Percentiles rank a stretch among this genome's conserved stretches.
These are phyloP conservation scores for Rosa rugosa DNA, from an alignment of 306 rosid species.

Conservation along the genomic window DNA sequence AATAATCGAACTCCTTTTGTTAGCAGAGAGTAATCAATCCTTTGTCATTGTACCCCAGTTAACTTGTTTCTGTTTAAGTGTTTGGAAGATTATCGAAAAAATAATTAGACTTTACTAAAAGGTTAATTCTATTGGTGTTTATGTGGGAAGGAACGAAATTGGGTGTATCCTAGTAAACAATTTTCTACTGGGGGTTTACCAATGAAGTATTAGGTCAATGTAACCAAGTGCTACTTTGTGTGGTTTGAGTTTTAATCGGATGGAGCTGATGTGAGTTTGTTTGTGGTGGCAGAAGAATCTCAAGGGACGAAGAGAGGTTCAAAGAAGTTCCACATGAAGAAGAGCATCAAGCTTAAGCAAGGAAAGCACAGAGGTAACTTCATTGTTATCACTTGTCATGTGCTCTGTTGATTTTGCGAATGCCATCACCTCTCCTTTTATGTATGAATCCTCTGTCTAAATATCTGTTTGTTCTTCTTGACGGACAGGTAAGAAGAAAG, in stretches of 20 bases:
- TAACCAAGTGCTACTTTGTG: background rate
- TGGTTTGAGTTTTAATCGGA: background rate
- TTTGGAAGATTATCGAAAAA: background rate
- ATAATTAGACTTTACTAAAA: too few relatives aligned
- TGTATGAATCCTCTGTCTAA: background rate
- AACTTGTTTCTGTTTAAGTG: too few relatives aligned
- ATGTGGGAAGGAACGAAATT: background rate
- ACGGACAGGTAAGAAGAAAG: constrained; percentile 56
- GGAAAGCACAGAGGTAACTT: constrained; percentile 53
- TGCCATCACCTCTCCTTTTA: background rate
- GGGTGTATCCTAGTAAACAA: too few relatives aligned
- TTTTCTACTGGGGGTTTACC: background rate
- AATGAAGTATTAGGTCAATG: background rate
- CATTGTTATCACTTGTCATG: background rate
- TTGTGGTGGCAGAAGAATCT: constrained; percentile 32
- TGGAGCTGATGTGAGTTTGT: background rate
- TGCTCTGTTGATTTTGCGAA: background rate
- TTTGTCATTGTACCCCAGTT: too few relatives aligned
- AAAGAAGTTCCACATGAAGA: constrained; percentile 52
- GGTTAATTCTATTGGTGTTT: background rate
- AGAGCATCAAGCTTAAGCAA: constrained; percentile 51
- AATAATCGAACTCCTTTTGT: too few relatives aligned
- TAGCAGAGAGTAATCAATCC: too few relatives aligned
- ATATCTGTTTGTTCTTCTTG: background rate
- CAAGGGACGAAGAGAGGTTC: constrained; percentile 26